phyloP scores from a whole-genome alignment of 495 filamentous ascomycete species.

The Lasiosphaeris hirsuta region DNA sequence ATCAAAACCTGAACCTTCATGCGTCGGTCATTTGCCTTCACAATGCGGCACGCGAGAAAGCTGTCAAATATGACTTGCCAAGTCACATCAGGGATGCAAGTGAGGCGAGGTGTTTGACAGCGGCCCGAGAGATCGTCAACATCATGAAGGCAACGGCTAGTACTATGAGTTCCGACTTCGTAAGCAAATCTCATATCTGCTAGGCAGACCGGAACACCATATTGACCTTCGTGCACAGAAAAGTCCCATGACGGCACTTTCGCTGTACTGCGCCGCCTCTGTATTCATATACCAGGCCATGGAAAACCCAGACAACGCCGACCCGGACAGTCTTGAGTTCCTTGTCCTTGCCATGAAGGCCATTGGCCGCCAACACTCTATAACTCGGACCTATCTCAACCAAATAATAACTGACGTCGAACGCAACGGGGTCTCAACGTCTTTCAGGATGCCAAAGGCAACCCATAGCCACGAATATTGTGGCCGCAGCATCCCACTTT shows the following conservation, averaged over 20 bases:
- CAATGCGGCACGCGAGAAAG: conserved; percentile 38
- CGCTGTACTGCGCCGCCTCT: conserved; percentile 42
- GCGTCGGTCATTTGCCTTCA: conserved; percentile 45
- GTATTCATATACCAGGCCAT: conserved; percentile 37
- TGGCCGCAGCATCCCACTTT: conserved; percentile 37
- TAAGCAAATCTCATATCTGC: conserved; percentile 7
- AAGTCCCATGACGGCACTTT: conserved; percentile 38
- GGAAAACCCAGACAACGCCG: conserved; percentile 16
- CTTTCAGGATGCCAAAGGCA: background rate
- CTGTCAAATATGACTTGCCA: conserved; percentile 35
- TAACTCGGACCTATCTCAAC: conserved; percentile 39
- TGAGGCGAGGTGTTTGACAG: conserved; percentile 30
- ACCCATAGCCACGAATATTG: background rate
- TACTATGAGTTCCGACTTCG: conserved; percentile 26
- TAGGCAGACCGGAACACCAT: too few relatives aligned
- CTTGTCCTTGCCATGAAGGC: conserved; percentile 38
- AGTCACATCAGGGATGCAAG: conserved; percentile 30
- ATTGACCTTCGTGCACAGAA: conserved; percentile 18
- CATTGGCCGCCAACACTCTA: conserved; percentile 32
- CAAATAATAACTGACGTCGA: conserved; percentile 42
- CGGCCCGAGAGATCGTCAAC: conserved; percentile 43
- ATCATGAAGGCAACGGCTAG: conserved; percentile 40
- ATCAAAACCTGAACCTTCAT: conserved; percentile 45
- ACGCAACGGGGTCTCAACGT: conserved; percentile 28
- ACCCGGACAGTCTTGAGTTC: conserved; percentile 36